These are phyloP conservation scores for Dothistroma pini DNA, from an alignment of 2,329 filamentous ascomycete genomes.

Conservation along the genomic window DNA sequence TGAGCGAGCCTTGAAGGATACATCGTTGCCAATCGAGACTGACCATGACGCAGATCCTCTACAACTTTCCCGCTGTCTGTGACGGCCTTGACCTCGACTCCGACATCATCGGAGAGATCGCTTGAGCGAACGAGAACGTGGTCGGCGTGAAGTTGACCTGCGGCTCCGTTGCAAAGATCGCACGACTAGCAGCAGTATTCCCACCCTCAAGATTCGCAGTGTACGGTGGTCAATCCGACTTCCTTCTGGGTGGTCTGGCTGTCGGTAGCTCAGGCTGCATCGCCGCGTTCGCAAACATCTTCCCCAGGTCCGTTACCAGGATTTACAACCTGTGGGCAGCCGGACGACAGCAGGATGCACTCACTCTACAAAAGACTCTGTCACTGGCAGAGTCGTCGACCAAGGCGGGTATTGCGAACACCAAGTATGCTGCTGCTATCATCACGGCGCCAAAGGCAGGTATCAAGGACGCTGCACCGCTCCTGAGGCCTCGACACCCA, in stretches of 20 bases:
- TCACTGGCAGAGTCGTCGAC: conserved; percentile 63
- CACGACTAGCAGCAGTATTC: conserved; percentile 52
- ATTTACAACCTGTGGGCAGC: conserved; percentile 61
- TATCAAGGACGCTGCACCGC: conserved; percentile 54
- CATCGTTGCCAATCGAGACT: background rate
- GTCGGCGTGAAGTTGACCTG: conserved; percentile 66
- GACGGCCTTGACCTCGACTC: conserved; percentile 67
- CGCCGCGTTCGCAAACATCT: conserved; percentile 53
- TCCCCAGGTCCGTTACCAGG: conserved; percentile 53
- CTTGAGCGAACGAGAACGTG: conserved; percentile 51
- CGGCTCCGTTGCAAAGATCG: conserved; percentile 59
- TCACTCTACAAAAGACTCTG: conserved; percentile 58
- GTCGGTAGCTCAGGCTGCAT: conserved; percentile 51
- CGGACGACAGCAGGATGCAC: conserved; percentile 56
- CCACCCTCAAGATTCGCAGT: conserved; percentile 56
- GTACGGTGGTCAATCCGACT: conserved; percentile 67
- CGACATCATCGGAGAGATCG: conserved; percentile 55
- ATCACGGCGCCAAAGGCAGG: conserved; percentile 56
- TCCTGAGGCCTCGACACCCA: conserved; percentile 56
- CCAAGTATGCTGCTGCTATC: conserved; percentile 64
- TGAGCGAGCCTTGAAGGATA: background rate
- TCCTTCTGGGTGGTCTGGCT: conserved; percentile 51
- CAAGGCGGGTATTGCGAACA: conserved; percentile 63
- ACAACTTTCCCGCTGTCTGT: conserved; percentile 67
- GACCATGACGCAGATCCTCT: conserved; percentile 45